phyloP scores from a whole-genome alignment of 169 alveolate species.

The Eimeria zaria region DNA sequence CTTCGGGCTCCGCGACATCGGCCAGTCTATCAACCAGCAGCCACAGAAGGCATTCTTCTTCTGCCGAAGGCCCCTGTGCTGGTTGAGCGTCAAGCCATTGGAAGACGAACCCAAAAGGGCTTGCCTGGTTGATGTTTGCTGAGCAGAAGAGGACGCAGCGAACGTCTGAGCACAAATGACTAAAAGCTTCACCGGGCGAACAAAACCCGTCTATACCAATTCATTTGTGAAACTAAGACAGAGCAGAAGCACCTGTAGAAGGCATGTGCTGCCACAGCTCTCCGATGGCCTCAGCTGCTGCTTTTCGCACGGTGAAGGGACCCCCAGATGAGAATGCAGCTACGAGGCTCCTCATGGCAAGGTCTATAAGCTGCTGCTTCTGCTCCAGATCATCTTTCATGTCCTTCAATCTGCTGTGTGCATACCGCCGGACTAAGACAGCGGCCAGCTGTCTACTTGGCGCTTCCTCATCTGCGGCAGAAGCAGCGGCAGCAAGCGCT shows the following conservation, averaged over 20 bases:
- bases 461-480: constrained; percentile 27
- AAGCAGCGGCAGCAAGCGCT: constrained; percentile 51
- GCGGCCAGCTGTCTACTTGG: constrained; percentile 43
- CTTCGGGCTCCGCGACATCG: constrained; percentile 47
- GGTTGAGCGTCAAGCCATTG: constrained; percentile 40
- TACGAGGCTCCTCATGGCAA: constrained; percentile 16
- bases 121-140: constrained; percentile 33
- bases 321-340: constrained; percentile 30
- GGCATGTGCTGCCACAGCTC: constrained; percentile 65
- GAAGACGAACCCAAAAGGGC: constrained; percentile 16
- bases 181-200: not conserved
- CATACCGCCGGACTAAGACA: constrained; percentile 55
- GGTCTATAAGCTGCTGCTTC: constrained; percentile 46
- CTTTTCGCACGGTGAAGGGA: constrained; percentile 64
- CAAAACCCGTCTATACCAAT: no score
- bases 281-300: constrained; percentile 71
- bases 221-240: not conserved
- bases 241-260: constrained; percentile 13
- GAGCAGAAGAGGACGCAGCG: constrained; percentile 14
- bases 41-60: constrained; percentile 53
- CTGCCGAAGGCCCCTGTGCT: constrained; percentile 4
- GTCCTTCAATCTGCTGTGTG: constrained; percentile 36
- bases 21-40: constrained; percentile 56
- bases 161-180: not conserved
- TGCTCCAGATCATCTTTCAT: not conserved